Conservation (phyloP, 2,329 filamentous ascomycete genomes). For the Alternaria sp. region DNA sequence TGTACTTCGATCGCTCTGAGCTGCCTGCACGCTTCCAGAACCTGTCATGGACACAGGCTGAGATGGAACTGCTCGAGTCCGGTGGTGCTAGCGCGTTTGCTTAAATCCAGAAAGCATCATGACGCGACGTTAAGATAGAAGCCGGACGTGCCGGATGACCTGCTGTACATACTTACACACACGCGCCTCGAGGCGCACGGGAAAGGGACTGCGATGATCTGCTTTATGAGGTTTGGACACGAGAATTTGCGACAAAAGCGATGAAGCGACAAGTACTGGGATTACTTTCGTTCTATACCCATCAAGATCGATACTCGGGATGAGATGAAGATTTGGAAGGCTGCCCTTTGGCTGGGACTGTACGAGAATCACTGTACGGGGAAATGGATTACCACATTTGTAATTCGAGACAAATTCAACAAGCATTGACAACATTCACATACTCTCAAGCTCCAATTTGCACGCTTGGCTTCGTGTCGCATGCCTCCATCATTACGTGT, state of each 20-base stretch:
- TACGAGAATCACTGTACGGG: slow-evolving; percentile 18
- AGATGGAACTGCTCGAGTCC: slow-evolving; percentile 96
- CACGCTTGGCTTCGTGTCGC: not conserved
- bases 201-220: slow-evolving; percentile 13
- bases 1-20: slow-evolving; percentile 89
- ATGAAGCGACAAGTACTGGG: slow-evolving; percentile 28
- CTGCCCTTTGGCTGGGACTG: slow-evolving; percentile 12
- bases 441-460: not conserved
- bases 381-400: slow-evolving; percentile 17
- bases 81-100: slow-evolving; percentile 78
- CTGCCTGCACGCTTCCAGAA: slow-evolving; percentile 85
- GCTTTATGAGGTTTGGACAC: slow-evolving; percentile 4
- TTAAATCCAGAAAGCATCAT: slow-evolving; percentile 41
- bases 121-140: slow-evolving; percentile 20
- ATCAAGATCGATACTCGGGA: slow-evolving; percentile 32
- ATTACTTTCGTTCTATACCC: slow-evolving; percentile 42
- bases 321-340: slow-evolving; percentile 19
- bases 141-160: slow-evolving; percentile 24
- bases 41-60: slow-evolving; percentile 74
- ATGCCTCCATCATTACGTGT: not conserved
- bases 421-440: slow-evolving; percentile 6
- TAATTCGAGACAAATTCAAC: slow-evolving; percentile 12
- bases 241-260: slow-evolving; percentile 26
- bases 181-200: slow-evolving; percentile 18
- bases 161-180: slow-evolving; percentile 33